A percentile compares a stretch with the other conserved stretches of the same genome.
These are phyloP conservation scores for Phialophora macrospora DNA, from an alignment of 2,329 filamentous ascomycete genomes.

Conservation along the genomic window DNA sequence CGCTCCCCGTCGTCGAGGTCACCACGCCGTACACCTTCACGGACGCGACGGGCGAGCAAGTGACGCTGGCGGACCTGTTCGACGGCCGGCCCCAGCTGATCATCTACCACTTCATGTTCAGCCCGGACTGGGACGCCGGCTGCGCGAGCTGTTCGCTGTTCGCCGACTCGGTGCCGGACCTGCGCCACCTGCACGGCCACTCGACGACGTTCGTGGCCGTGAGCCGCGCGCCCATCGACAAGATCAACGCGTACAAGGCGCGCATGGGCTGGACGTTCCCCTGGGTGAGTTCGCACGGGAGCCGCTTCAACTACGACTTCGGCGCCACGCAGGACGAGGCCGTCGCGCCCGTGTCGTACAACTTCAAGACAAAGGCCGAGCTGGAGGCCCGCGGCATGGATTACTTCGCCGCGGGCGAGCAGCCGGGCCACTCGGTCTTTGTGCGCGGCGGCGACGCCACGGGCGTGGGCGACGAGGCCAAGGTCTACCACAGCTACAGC, in stretches of 20 bases:
- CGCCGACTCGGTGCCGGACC: conserved; percentile 48
- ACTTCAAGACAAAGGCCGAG: conserved; percentile 40
- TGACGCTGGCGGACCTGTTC: conserved; percentile 41
- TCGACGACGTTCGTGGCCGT: conserved; percentile 49
- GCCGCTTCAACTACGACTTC: conserved; percentile 51
- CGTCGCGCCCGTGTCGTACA: conserved; percentile 40
- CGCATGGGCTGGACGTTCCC: conserved; percentile 51
- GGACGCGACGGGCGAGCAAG: conserved; percentile 17
- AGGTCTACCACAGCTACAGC: conserved; percentile 48
- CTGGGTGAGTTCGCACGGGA: conserved; percentile 42
- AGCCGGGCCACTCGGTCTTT: conserved; percentile 49
- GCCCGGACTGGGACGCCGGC: conserved; percentile 44
- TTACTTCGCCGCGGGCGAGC: conserved; percentile 42
- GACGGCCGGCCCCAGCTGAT: conserved; percentile 41
- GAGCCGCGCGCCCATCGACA: conserved; percentile 43
- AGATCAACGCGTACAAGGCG: conserved; percentile 47
- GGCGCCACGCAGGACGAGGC: conserved; percentile 45
- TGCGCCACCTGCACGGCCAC: conserved; percentile 47
- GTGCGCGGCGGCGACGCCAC: conserved; percentile 34
- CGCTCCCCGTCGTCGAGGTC: conserved; percentile 50
- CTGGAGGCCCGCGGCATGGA: conserved; percentile 18
- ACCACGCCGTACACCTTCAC: conserved; percentile 47
- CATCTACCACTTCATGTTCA: conserved; percentile 57
- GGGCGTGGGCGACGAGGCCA: conserved; percentile 37
- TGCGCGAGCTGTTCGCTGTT: conserved; percentile 50